Evolutionary conservation across 2,329 filamentous ascomycete genomes (phyloP).

Genomic region (Plenodomus lindquistii): DNA sequence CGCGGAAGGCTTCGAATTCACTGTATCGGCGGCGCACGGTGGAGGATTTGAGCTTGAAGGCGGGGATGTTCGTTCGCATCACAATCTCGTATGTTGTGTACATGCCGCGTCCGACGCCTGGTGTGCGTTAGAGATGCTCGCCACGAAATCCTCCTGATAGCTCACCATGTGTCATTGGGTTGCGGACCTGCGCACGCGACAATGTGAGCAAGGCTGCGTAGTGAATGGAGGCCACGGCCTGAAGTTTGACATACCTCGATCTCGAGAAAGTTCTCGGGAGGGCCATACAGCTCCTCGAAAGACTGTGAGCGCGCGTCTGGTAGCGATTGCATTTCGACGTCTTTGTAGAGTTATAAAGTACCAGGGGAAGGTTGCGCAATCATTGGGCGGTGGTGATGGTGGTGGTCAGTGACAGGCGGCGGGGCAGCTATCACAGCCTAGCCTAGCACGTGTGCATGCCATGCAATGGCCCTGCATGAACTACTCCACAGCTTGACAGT

Average conservation of each 20-base stretch:
- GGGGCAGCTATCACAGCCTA: neutral
- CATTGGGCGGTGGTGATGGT: constrained; percentile 9
- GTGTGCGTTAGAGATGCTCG: constrained; percentile 55
- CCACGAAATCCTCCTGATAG: neutral
- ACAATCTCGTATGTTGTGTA: constrained; percentile 99
- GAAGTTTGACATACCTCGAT: constrained; percentile 70
- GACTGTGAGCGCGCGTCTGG: constrained; percentile 81
- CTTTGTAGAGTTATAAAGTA: constrained; percentile 1
- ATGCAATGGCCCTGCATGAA: neutral
- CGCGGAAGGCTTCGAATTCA: constrained; percentile 98
- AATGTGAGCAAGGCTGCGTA: constrained; percentile 24
- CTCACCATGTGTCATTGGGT: constrained; percentile 58
- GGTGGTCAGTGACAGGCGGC: constrained; percentile 4
- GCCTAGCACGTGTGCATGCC: neutral
- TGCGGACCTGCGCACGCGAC: constrained; percentile 70
- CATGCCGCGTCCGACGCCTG: constrained; percentile 93
- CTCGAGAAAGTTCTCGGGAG: constrained; percentile 97
- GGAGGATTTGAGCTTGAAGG: constrained; percentile 88
- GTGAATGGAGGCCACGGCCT: constrained; percentile 8
- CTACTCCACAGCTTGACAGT: neutral
- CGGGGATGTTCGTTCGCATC: constrained; percentile 97
- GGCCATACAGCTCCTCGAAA: constrained; percentile 98
- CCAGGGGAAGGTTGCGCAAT: constrained; percentile 9
- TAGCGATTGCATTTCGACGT: constrained; percentile 61
- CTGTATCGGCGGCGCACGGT: constrained; percentile 92